phyloP scores from a whole-genome alignment of 2,329 filamentous ascomycete species.

The Drechslera avenae region DNA sequence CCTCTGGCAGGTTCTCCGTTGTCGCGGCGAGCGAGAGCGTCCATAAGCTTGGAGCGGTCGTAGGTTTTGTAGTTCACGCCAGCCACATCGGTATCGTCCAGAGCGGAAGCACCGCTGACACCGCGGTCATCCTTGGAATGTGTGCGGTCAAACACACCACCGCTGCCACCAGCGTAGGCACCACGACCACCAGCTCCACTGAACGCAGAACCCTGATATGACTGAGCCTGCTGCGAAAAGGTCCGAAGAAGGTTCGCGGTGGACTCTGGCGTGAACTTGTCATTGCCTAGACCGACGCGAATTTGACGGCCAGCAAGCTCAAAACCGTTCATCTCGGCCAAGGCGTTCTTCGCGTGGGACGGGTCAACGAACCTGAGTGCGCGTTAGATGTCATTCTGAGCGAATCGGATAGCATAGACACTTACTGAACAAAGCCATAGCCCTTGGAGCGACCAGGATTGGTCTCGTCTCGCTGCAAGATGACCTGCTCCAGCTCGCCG shows the following conservation, averaged over 20 bases:
- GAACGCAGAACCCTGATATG: constrained; percentile 88
- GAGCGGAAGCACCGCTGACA: constrained; percentile 84
- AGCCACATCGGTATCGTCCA: constrained; percentile 96
- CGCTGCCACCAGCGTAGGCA: constrained; percentile 73
- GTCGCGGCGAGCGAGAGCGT: constrained; percentile 81
- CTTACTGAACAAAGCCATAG: constrained; percentile 98
- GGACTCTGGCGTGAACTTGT: constrained; percentile 99
- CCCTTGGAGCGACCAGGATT: constrained; percentile 63
- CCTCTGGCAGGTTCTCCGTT: constrained; percentile 72
- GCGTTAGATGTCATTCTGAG: constrained; percentile 20
- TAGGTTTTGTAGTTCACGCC: constrained; percentile 99
- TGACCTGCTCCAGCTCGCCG: constrained; percentile 95
- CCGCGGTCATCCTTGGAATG: constrained; percentile 88
- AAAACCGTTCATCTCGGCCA: constrained; percentile 99
- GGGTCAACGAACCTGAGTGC: constrained; percentile 82
- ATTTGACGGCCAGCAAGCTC: constrained; percentile 96
- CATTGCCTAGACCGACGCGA: constrained; percentile 97
- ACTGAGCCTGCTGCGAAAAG: constrained; percentile 68
- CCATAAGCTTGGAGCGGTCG: constrained; percentile 97
- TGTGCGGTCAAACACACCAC: constrained; percentile 83
- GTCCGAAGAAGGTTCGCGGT: constrained; percentile 90
- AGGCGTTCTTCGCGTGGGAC: constrained; percentile 85
- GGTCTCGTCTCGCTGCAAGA: constrained; percentile 96
- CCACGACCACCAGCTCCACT: constrained; percentile 88
- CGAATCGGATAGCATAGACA: constrained; percentile 29